These are phyloP conservation scores for Quercus parvula DNA, from an alignment of 306 rosid species.

Conservation along the genomic window DNA sequence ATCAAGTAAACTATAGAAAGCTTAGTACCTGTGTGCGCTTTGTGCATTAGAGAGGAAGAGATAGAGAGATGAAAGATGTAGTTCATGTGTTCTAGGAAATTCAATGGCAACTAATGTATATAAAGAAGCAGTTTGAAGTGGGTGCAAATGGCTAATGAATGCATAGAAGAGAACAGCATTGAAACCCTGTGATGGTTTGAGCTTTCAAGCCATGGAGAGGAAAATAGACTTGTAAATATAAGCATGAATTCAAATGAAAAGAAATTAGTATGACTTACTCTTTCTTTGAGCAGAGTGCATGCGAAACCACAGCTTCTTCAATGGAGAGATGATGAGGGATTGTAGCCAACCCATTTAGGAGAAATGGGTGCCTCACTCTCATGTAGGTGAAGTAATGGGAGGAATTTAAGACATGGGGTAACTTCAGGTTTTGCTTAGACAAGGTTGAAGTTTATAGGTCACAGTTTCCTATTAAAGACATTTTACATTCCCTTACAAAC, in stretches of 20 bases:
- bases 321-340: conserved; percentile 80
- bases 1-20: too few species aligned
- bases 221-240: neutral
- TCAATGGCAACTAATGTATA: too few species aligned
- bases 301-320: conserved; percentile 77
- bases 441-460: conserved; percentile 57
- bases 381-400: conserved; percentile 31
- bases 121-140: too few species aligned
- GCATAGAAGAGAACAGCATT: neutral
- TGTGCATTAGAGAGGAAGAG: too few species aligned
- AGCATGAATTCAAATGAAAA: neutral
- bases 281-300: conserved; percentile 70
- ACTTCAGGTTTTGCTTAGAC: conserved; percentile 56
- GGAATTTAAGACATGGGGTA: conserved; percentile 25
- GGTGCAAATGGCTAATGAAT: too few species aligned
- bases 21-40: too few species aligned
- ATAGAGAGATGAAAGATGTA: too few species aligned
- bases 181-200: neutral
- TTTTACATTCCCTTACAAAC: conserved; percentile 37
- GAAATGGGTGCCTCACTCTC: conserved; percentile 46
- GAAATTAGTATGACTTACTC: conserved; percentile 41
- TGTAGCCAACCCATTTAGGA: conserved; percentile 89
- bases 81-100: too few species aligned
- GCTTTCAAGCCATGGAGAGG: neutral
- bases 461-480: conserved; percentile 28